Evolutionary conservation across 257 asterid genomes (phyloP).

Genomic region (Lithospermum erythrorhizon): DNA sequence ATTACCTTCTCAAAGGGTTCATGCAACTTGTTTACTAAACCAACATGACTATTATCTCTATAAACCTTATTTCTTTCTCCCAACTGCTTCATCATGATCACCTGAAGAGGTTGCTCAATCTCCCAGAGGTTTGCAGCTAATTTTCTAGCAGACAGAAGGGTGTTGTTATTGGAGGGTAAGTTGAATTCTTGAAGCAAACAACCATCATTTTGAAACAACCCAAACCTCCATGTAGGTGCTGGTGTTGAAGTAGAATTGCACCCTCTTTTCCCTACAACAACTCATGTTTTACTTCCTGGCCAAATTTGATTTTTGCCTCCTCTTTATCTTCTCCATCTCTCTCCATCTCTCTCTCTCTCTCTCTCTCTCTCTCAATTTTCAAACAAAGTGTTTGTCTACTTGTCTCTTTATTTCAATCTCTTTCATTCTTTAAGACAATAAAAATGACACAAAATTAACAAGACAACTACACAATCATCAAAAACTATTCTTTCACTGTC

Average conservation of each 20-base stretch:
- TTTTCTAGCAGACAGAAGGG: slow-evolving; percentile 58
- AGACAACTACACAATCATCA: neutral
- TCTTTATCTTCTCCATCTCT: slow-evolving; percentile 28
- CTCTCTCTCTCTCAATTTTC: slow-evolving; percentile 7
- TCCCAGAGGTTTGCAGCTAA: slow-evolving; percentile 84
- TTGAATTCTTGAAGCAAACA: slow-evolving; percentile 40
- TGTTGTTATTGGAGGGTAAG: slow-evolving; percentile 21
- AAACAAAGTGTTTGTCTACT: slow-evolving; percentile 9
- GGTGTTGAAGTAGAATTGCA: slow-evolving; percentile 49
- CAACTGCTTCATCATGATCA: slow-evolving; percentile 22
- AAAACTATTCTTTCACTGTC: neutral
- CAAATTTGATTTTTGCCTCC: slow-evolving; percentile 20
- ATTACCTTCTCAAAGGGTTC: slow-evolving; percentile 8
- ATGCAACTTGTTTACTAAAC: slow-evolving; percentile 9
- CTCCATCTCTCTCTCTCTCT: slow-evolving; percentile 23
- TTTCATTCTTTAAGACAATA: neutral
- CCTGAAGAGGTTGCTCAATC: slow-evolving; percentile 27
- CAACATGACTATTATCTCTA: slow-evolving; percentile 13
- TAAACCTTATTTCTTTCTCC: slow-evolving; percentile 18
- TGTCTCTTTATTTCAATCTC: neutral
- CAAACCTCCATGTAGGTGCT: slow-evolving; percentile 64
- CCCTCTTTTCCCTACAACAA: slow-evolving; percentile 55
- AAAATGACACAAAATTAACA: neutral
- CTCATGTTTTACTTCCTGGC: slow-evolving; percentile 48
- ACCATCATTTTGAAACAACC: slow-evolving; percentile 42